Evolutionary conservation across 2,329 filamentous ascomycete species (phyloP), one percentile per base, ranked within the genome.

Genomic region (Orbilia quercus): DNA sequence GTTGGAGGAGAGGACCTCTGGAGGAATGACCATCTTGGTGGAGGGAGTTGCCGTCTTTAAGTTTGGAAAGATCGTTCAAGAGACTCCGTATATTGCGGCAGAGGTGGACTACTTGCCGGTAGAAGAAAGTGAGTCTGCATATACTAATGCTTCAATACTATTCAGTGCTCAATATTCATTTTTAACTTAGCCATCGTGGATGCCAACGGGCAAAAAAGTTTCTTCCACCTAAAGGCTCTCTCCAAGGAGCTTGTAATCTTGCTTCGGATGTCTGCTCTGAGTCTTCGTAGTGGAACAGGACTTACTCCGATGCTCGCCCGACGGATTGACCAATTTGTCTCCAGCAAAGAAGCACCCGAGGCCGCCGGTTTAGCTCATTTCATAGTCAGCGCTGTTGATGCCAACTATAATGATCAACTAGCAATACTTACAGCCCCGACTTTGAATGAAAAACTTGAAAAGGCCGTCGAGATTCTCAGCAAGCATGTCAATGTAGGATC

Each of bases 311-410:
- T 94, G n/a, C 85, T 98, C 58, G 92, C 92, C 0, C 88, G 92
- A 55, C 88, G 93, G 58, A 86, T 99, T 45, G 93, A 98, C 78
- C 82, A 93, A 59, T 95, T 92, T 80, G 96, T 99, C 75, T 85
- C 88, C 31, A 88, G 90, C 80, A 96, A 95, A 79, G 89, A 92
- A 70, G 80, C 95, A 55, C 84, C 87, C 44, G 92, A 98, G 76
- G 93, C 93, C 0, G 94, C 94, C 1, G 83, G 88, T 7, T 84
- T 99, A 7, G 94, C 95, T 5, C 95, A 99, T 80, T 98, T 98
- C 80, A 97, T 99, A 92, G 90, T 92, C 40, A 96, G 96, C 79
- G 86, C 98, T 22, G 87, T 96, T 1, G 92, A 96, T 75, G 89
- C 90, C 55, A 90, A 88, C 7, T 90, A 96, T 75, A 92, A 96